phyloP scores from a whole-genome alignment of 2,329 filamentous ascomycete genomes.

The Dactylellina leptospora region DNA sequence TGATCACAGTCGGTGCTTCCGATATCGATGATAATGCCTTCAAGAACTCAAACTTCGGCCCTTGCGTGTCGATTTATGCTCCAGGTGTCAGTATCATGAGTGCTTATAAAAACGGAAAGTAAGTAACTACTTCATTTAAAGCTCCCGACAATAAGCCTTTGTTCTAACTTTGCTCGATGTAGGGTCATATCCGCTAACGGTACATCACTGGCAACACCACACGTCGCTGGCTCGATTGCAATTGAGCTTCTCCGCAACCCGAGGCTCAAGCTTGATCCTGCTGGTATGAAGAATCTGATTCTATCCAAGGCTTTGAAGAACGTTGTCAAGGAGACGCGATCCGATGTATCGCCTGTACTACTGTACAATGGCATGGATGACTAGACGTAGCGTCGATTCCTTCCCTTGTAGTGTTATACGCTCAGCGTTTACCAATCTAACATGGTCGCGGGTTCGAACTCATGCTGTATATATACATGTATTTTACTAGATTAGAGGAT shows the following conservation, averaged over 20 bases:
- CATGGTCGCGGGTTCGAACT: too few species aligned
- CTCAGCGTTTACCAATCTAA: too few species aligned
- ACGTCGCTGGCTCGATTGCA: conserved; percentile 12
- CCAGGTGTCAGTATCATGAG: conserved; percentile 67
- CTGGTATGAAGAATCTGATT: conserved; percentile 56
- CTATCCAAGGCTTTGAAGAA: too few species aligned
- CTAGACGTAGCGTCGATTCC: too few species aligned
- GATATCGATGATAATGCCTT: conserved; percentile 59
- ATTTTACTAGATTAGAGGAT: too few species aligned
- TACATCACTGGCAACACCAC: conserved; percentile 5
- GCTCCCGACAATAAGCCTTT: neutral
- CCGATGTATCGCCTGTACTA: too few species aligned
- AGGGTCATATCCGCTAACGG: neutral
- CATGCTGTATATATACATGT: too few species aligned
- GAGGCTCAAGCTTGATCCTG: neutral
- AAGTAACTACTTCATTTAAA: neutral
- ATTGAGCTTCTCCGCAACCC: neutral
- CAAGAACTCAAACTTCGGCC: conserved; percentile 63
- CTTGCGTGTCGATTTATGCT: conserved; percentile 68
- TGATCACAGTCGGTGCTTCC: conserved; percentile 61
- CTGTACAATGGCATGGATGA: too few species aligned
- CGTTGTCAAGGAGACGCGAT: too few species aligned
- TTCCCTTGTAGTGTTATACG: too few species aligned
- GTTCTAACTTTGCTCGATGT: neutral
- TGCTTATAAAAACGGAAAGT: conserved; percentile 63